Base-by-base conservation (phyloP, 495 filamentous ascomycete species). In the Neurospora sublineolata region DNA sequence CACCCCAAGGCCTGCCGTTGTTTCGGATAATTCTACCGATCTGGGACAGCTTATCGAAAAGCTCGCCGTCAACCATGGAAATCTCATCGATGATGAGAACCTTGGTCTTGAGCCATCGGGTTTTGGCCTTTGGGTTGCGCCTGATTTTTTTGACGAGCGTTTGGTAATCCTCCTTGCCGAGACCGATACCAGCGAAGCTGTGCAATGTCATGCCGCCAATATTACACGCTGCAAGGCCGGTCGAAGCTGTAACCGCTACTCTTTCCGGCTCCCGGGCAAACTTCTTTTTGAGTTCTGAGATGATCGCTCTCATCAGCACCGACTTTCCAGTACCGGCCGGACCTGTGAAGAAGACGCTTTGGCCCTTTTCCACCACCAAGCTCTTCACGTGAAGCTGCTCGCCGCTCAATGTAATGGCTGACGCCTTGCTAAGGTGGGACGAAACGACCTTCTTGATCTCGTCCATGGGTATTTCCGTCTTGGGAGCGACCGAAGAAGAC, bases 321-420 rank as follows among this genome's bases (percentile, higher is more conserved):
- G 95, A 99, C 82, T 99, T 99, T 73, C 95, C 95, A 27, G 95
- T 99, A 79, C 95, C 95, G 71, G 95, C 95, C 52, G 95, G 97
- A 71, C 95, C 95, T 3, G 95, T 99, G 81, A 98, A 99, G 84
- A 99, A 99, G 4, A 97, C 94, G 75, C 95, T 97, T 77, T 93
- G 91, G 39, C 84, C 83, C 41, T 90, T 78, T 4, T 94, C 86
- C 3, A 92, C 83, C 30, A 98, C 93, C 16, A 97, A 81, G 18
- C 91, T 86, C 69, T 94, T 83, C n/a, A 99, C 93, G 72, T 90
- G 87, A 60, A 85, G 83, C 79, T 99, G 95, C 78, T 99, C 95
- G 2, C 90, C 86, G 78, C 93, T 97, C 27, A 99, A 83, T 69
- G 88, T 89, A 23, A 97, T 86, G 10, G 84, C 80, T 1, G 88